Base-by-base conservation (phyloP, 192 early-diverging fungal species). In the Mortierella antarctica region DNA sequence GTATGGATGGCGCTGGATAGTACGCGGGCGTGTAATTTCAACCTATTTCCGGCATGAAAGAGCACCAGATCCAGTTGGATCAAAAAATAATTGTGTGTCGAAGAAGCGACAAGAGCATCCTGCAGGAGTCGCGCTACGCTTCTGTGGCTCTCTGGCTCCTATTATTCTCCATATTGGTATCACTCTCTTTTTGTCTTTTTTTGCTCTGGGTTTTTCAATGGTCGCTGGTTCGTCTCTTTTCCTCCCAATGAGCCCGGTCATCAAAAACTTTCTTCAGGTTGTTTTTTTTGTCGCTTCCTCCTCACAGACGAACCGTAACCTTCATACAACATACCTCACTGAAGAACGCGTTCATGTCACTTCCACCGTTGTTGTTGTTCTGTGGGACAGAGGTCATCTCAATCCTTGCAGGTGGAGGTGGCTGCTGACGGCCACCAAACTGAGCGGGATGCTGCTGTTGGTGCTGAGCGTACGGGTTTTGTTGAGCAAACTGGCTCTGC, bases 271-370 rank as follows among this genome's bases (percentile, higher is more conserved):
- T 59, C 13, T 59, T 23, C 57, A 58, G 39, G 57, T 49, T 62
- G 17, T 59, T 31, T 59, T 48, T 45, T 71, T 45, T 21, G 4
- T 66, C 11, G 41, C 40, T 48, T n/a, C n/a, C n/a, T n/a, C n/a
- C n/a, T n/a, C n/a, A n/a, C n/a, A n/a, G n/a, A n/a, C n/a, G n/a
- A n/a, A n/a, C n/a, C n/a, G n/a, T 62, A 21, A 7, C 17, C 2
- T 41, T 68, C 56, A 21, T 47, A 58, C 45, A 14, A 60, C 51
- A 23, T 80, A 80, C 77, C 77, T 80, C 77, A 48, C 65, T 68
- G 39, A 80, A 80, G 77, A 80, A 80, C 2, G 77, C 65, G 23
- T 58, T 58, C 64, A 80, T 80, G 55, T 80, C 77, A 46, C 44
- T 58, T 39, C 65, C 70, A 18, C 57, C 45, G 14, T 55, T 50